These are phyloP conservation scores for Nitzschia palea DNA, from an alignment of 108 stramenopile species.

Conservation along the genomic window DNA sequence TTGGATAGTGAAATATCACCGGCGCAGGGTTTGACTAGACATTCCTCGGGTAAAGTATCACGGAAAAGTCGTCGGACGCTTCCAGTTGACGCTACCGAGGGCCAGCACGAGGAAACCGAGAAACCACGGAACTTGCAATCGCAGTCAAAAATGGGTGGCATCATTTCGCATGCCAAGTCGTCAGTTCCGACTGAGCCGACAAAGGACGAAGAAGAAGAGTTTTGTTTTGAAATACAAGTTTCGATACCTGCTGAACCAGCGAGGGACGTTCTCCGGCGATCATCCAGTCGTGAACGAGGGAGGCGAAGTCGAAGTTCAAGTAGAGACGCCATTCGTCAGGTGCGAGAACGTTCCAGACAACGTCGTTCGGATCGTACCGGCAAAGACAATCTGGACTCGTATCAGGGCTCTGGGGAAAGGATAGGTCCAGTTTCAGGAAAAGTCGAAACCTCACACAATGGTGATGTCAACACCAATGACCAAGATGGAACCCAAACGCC, in stretches of 20 bases:
- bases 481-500: not conserved
- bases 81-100: not conserved
- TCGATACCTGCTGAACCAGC: not conserved
- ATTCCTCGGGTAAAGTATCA: not conserved
- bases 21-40: not conserved
- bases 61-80: not conserved
- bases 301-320: not conserved
- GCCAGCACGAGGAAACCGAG: not conserved
- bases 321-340: not conserved
- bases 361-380: not conserved
- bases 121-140: not conserved
- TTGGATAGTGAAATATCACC: not conserved
- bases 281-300: not conserved
- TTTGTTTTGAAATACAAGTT: conserved; percentile 3
- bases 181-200: not conserved
- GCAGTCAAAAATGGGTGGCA: not conserved
- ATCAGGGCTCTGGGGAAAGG: not conserved
- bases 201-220: not conserved
- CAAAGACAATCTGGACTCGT: not conserved
- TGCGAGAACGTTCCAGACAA: not conserved
- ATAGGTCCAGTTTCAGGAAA: not conserved
- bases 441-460: no score
- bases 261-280: not conserved
- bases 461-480: no score
- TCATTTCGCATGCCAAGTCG: not conserved